Percentiles rank a stretch among this genome's conserved stretches.
Conservation (phyloP, 768 basidiomycete genomes). For the Daedaleopsis nitida region DNA sequence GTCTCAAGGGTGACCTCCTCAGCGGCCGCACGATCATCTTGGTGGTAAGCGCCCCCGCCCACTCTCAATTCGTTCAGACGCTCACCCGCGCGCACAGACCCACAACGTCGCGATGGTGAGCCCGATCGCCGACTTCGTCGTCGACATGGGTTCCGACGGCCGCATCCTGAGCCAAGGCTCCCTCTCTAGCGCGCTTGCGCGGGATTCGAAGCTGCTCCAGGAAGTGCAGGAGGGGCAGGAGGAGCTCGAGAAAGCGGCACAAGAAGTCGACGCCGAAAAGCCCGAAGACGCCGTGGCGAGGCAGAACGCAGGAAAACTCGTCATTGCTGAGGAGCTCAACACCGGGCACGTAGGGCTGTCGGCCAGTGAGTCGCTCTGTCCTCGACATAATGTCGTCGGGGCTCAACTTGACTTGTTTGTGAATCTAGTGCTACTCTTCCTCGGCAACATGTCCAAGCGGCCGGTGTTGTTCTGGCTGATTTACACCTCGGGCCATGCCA, state of each 20-base stretch:
- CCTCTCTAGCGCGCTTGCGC: conserved; percentile 45
- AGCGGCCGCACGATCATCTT: conserved; percentile 49
- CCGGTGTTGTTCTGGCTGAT: conserved; percentile 5
- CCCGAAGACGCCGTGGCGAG: conserved; percentile 8
- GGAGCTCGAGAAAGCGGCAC: conserved; percentile 25
- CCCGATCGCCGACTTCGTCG: conserved; percentile 54
- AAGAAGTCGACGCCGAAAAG: conserved; percentile 23
- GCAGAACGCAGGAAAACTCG: conserved; percentile 33
- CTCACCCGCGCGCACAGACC: no score
- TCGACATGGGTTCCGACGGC: conserved; percentile 57
- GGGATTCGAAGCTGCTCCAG: conserved; percentile 37
- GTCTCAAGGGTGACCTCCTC: conserved; percentile 48
- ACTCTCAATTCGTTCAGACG: conserved; percentile 32
- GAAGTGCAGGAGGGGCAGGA: conserved; percentile 26
- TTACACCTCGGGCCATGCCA: neutral
- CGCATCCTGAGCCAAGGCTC: conserved; percentile 49
- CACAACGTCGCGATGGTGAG: conserved; percentile 53
- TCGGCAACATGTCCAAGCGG: conserved; percentile 5
- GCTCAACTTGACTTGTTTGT: neutral
- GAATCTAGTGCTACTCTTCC: conserved; percentile 15
- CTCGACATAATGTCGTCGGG: neutral
- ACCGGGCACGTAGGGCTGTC: conserved; percentile 26
- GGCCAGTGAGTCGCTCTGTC: conserved; percentile 28
- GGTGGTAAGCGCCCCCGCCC: conserved; percentile 37
- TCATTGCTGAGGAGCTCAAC: conserved; percentile 38